Base-by-base conservation (phyloP, 345 rosid species). In the Kernera saxatilis region DNA sequence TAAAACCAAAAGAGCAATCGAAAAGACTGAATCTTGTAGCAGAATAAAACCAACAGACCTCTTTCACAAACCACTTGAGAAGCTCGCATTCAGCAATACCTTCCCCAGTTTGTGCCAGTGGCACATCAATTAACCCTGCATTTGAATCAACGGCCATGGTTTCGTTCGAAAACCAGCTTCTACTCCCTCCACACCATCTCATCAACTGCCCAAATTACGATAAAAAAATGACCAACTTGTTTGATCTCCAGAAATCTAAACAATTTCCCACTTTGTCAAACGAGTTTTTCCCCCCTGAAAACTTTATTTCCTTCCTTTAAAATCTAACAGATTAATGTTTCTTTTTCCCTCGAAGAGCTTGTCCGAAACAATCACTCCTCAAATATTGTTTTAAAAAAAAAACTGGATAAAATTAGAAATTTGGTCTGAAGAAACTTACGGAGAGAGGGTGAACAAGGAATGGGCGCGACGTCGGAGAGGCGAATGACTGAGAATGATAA, bases 51-150 rank as follows among this genome's bases (percentile, higher is more conserved):
- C 6, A 63, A 70, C 82, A 75, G 70, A 87, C 98, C 97, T 93
- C 92, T 70, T 85, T 72, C 40, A 93, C 92, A 75, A 85, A 91
- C 98, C 98, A 93, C 68, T 85, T 85, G 48, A 93, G 86, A 50
- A 93, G 89, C 73, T 93, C 98, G 63, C 97, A 93, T 72, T 93
- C 97, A 15, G 98, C 97, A 74, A 93, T 93, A 49, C 98, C 97
- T 82, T 93, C 98, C 39, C 98, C 98, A 25, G 98, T 93, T 80
- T 93, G 98, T 15, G 98, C 98, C 13, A 89, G 77, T 32, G 96
- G 97, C 37, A 93, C 96, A 66, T 90, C 96, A 39, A 90, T 78
- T 1, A 80, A 36, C 41, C 86, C 88, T 36, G 77, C 57, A 2
- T 36, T 52, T 2, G 78, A 66, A 76, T 56, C 54, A 71, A 84